Evolutionary conservation across 345 rosid genomes (phyloP).

Genomic region (Turritis glabra): DNA sequence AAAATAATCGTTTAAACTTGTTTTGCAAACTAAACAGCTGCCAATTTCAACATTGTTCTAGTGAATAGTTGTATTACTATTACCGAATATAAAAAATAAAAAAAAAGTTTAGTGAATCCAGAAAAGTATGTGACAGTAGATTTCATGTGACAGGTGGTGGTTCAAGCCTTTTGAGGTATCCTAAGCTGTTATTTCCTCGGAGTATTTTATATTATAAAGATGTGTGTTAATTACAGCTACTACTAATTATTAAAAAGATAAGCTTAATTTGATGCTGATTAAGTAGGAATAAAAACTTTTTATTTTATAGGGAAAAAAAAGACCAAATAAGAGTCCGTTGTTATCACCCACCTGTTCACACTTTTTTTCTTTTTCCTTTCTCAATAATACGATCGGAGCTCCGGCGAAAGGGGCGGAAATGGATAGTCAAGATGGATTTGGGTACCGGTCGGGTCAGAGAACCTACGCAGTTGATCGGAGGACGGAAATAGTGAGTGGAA

Average conservation of each 20-base stretch:
- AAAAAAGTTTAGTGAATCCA: no score
- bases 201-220: no score
- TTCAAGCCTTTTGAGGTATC: slow-evolving; percentile 3
- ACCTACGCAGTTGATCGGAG: slow-evolving; percentile 35
- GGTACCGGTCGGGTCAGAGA: slow-evolving; percentile 39
- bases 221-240: no score
- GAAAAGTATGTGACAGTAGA: slow-evolving; percentile 16
- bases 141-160: slow-evolving; percentile 17
- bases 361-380: not conserved
- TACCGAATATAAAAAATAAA: no score
- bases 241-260: no score
- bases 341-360: not conserved
- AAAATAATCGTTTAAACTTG: not conserved
- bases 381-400: not conserved
- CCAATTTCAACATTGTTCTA: no score
- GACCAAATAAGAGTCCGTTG: not conserved
- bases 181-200: not conserved
- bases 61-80: no score
- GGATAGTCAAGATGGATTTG: slow-evolving; percentile 32
- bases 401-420: slow-evolving; percentile 43
- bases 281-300: no score
- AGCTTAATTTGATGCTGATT: no score
- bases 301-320: no score
- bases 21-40: slow-evolving; percentile 11
- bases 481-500: slow-evolving; percentile 57